These are phyloP conservation scores for Batkoa obscura DNA, from an alignment of 371 early-diverging fungal genomes.

Conservation along the genomic window DNA sequence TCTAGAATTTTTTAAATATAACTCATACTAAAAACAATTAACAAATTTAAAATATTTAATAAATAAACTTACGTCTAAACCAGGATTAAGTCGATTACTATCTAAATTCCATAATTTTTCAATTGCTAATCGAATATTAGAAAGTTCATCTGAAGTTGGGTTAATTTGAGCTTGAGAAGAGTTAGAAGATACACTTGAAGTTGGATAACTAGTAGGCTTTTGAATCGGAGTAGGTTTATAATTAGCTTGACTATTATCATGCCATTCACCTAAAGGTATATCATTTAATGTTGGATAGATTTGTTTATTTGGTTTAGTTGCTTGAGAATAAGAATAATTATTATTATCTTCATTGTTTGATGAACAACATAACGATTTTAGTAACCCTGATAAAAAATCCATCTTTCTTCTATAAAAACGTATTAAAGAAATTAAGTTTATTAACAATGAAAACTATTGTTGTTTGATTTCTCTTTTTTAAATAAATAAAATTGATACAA, in stretches of 20 bases:
- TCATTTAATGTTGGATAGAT: constrained; percentile 4
- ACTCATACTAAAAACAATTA: constrained; percentile 3
- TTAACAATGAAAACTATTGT: too few relatives aligned
- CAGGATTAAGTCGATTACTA: constrained; percentile 16
- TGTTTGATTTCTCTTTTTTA: too few relatives aligned
- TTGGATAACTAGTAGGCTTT: not conserved
- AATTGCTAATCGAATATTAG: constrained; percentile 9
- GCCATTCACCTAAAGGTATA: constrained; percentile 5
- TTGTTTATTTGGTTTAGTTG: not conserved
- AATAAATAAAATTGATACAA: too few relatives aligned
- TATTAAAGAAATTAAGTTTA: too few relatives aligned
- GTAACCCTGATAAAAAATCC: not conserved
- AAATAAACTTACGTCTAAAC: constrained; percentile 12
- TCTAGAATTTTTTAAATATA: not conserved
- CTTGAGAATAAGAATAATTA: not conserved
- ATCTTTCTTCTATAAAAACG: not conserved
- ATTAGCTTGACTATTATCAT: constrained; percentile 6
- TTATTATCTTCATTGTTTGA: not conserved
- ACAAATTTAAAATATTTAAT: not conserved
- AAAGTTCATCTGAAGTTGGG: constrained; percentile 8
- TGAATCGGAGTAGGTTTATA: not conserved
- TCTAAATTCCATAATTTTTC: constrained; percentile 18
- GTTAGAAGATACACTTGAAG: not conserved
- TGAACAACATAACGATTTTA: not conserved
- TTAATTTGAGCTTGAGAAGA: not conserved